phyloP scores from a whole-genome alignment of 208 protist species.

The Acanthamoeba sp. region DNA sequence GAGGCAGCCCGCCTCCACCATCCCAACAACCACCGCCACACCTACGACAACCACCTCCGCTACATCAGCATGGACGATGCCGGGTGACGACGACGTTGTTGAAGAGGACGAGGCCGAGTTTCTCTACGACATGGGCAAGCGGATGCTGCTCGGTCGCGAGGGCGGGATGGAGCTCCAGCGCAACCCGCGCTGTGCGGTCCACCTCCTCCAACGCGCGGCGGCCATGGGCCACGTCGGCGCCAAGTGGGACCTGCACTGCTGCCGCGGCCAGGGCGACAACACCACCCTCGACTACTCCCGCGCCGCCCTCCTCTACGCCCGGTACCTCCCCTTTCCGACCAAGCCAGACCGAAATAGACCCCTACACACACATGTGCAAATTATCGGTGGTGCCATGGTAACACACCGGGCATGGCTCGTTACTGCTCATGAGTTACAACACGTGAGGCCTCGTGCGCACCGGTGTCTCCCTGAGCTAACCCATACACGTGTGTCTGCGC shows the following conservation, averaged over 20 bases:
- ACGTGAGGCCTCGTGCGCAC: neutral
- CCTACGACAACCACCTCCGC: neutral
- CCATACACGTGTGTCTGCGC: no score
- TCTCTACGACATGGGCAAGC: constrained; percentile 69
- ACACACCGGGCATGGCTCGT: neutral
- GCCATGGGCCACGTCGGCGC: constrained; percentile 46
- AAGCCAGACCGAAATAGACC: no score
- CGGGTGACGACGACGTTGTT: neutral
- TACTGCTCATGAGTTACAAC: neutral
- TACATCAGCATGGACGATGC: neutral
- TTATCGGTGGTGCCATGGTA: no score
- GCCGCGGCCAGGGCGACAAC: constrained; percentile 53
- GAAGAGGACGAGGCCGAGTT: constrained; percentile 46
- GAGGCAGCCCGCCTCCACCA: neutral
- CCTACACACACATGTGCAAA: no score
- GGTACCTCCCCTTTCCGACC: neutral
- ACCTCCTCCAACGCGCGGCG: constrained; percentile 53
- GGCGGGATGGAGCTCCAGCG: constrained; percentile 21
- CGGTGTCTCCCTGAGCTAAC: no score
- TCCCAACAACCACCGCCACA: neutral
- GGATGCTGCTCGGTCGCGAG: constrained; percentile 61
- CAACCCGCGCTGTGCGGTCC: constrained; percentile 15
- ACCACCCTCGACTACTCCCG: constrained; percentile 24
- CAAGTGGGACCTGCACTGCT: constrained; percentile 69
- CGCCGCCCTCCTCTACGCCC: constrained; percentile 2